Percentiles rank a stretch among this genome's conserved stretches.
phyloP scores from a whole-genome alignment of 257 asterid genomes.

The Solanum arcanum region DNA sequence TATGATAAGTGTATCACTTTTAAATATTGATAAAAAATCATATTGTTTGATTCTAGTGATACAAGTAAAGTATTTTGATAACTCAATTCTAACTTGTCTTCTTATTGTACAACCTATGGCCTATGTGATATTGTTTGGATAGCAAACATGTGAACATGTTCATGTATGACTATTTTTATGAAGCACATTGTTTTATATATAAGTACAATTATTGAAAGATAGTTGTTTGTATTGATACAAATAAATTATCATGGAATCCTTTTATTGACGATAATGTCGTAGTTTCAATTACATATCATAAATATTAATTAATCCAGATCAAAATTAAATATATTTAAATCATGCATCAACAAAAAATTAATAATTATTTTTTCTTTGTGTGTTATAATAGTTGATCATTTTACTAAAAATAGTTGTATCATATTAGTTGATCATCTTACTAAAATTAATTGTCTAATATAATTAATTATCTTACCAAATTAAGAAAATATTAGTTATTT shows the following conservation, averaged over 20 bases:
- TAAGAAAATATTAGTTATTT: too few relatives aligned
- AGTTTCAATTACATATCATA: not conserved
- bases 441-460: too few relatives aligned
- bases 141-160: not conserved
- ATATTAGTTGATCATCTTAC: not conserved
- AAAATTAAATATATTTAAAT: not conserved
- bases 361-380: not conserved
- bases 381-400: too few relatives aligned
- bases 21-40: too few relatives aligned
- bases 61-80: not conserved
- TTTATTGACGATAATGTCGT: not conserved
- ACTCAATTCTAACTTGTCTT: not conserved
- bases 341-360: not conserved
- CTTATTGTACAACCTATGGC: not conserved
- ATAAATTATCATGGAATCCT: not conserved
- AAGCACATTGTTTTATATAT: not conserved
- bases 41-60: not conserved
- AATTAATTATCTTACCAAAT: too few relatives aligned
- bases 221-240: not conserved
- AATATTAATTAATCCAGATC: not conserved
- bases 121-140: not conserved
- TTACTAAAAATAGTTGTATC: too few relatives aligned
- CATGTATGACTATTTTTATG: not conserved
- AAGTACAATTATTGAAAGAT: not conserved
- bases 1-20: too few relatives aligned